A percentile compares a stretch with the other conserved stretches of the same genome.
These are phyloP conservation scores for Mikania micrantha DNA, from an alignment of 129 eudicot species.

Conservation along the genomic window DNA sequence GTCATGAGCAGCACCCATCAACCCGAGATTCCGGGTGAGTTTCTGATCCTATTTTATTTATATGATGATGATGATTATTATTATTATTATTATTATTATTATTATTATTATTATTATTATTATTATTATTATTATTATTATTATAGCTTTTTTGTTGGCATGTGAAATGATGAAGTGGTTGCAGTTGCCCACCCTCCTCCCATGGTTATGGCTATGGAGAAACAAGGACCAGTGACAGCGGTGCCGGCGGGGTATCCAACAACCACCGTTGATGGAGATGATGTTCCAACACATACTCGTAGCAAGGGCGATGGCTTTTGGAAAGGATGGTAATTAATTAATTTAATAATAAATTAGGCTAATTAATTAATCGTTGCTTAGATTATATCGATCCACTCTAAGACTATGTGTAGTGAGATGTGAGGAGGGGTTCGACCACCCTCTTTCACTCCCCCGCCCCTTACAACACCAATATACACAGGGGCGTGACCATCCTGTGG, in stretches of 20 bases:
- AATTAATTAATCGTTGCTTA: too few species aligned
- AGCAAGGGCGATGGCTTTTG: constrained; percentile 55
- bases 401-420: too few species aligned
- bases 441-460: too few species aligned
- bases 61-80: too few species aligned
- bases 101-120: too few species aligned
- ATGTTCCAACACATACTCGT: constrained; percentile 7
- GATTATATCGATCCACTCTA: background rate
- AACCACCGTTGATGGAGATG: constrained; percentile 3
- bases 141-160: background rate
- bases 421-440: too few species aligned
- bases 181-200: constrained; percentile 44
- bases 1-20: constrained; percentile 33
- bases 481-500: too few species aligned
- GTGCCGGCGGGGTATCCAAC: constrained; percentile 49
- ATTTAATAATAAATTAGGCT: background rate
- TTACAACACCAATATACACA: too few species aligned
- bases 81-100: too few species aligned
- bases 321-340: constrained; percentile 49
- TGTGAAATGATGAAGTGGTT: background rate
- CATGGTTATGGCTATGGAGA: constrained; percentile 25
- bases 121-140: too few species aligned
- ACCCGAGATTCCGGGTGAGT: constrained; percentile 29
- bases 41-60: background rate
- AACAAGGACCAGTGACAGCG: constrained; percentile 7